Evolutionary conservation across 768 basidiomycete genomes (phyloP).

Genomic region (Leccinum ochraceum): DNA sequence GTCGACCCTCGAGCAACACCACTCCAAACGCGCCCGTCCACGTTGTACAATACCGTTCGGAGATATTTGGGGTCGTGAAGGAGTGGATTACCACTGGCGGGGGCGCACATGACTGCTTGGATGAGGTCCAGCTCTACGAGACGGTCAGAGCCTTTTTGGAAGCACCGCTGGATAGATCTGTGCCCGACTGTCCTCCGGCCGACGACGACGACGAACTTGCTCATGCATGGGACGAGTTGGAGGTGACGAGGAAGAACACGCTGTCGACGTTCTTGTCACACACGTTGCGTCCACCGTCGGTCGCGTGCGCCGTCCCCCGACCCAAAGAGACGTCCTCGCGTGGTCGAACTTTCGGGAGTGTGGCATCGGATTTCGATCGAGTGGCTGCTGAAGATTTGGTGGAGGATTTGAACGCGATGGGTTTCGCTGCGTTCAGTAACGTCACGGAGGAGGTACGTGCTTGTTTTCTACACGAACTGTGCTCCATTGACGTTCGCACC

Average conservation of each 20-base stretch:
- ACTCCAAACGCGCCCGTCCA: constrained; percentile 45
- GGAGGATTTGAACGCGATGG: constrained; percentile 78
- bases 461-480: constrained; percentile 1
- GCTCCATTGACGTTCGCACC: constrained; percentile 8
- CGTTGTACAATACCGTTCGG: constrained; percentile 53
- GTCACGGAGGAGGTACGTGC: constrained; percentile 69
- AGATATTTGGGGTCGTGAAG: constrained; percentile 63
- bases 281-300: constrained; percentile 57
- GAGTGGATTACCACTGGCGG: constrained; percentile 76
- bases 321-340: constrained; percentile 5
- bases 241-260: constrained; percentile 44
- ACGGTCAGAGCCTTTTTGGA: constrained; percentile 62
- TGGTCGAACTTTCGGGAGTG: constrained; percentile 34
- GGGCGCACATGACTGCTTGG: constrained; percentile 77
- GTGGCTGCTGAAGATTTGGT: constrained; percentile 69
- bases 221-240: constrained; percentile 47
- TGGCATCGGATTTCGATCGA: constrained; percentile 65
- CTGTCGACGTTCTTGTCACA: constrained; percentile 51
- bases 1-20: constrained; percentile 45
- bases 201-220: constrained; percentile 45
- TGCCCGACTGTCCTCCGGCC: constrained; percentile 38
- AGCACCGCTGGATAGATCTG: constrained; percentile 50
- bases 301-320: constrained; percentile 30
- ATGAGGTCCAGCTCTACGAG: constrained; percentile 65
- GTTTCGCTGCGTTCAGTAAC: constrained; percentile 69